These are phyloP conservation scores for Pachysandra terminalis DNA, from an alignment of 164 flowering plant genomes.

Conservation along the genomic window DNA sequence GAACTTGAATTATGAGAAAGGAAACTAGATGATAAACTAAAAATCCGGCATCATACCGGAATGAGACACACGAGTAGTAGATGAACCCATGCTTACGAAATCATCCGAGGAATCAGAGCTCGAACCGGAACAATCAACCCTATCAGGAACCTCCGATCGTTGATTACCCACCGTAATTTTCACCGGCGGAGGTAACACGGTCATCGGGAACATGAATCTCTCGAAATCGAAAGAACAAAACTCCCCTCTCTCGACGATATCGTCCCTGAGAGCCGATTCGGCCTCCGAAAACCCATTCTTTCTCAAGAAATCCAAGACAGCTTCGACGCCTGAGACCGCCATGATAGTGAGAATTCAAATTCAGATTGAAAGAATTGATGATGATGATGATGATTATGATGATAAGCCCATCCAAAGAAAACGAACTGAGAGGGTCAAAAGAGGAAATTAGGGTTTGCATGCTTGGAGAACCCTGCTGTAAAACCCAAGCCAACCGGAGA, in stretches of 20 bases:
- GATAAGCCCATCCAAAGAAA: slow-evolving; percentile 7
- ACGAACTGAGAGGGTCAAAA: slow-evolving; percentile 6
- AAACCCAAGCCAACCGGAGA: slow-evolving; percentile 8
- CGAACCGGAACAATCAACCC: slow-evolving; percentile 22
- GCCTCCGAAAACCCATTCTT: slow-evolving; percentile 57
- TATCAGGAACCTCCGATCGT: slow-evolving; percentile 21
- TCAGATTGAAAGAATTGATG: neutral
- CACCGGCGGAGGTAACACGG: slow-evolving; percentile 57
- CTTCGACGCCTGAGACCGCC: slow-evolving; percentile 44
- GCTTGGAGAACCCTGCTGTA: slow-evolving; percentile 18
- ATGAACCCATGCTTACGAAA: slow-evolving; percentile 72
- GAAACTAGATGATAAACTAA: neutral
- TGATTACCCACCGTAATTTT: slow-evolving; percentile 38
- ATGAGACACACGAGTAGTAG: slow-evolving; percentile 45
- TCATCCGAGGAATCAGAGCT: slow-evolving; percentile 31
- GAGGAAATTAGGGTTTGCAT: slow-evolving; percentile 9
- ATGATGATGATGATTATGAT: no score
- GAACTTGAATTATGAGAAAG: slow-evolving; percentile 2
- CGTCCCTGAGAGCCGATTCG: slow-evolving; percentile 67
- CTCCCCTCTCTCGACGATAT: slow-evolving; percentile 42
- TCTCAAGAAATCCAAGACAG: slow-evolving; percentile 61
- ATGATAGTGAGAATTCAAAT: slow-evolving; percentile 18
- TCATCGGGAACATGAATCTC: slow-evolving; percentile 63
- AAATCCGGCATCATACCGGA: slow-evolving; percentile 30
- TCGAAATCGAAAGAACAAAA: slow-evolving; percentile 45